phyloP scores from a whole-genome alignment of 2,329 filamentous ascomycete species.

The Onygenales sp. region DNA sequence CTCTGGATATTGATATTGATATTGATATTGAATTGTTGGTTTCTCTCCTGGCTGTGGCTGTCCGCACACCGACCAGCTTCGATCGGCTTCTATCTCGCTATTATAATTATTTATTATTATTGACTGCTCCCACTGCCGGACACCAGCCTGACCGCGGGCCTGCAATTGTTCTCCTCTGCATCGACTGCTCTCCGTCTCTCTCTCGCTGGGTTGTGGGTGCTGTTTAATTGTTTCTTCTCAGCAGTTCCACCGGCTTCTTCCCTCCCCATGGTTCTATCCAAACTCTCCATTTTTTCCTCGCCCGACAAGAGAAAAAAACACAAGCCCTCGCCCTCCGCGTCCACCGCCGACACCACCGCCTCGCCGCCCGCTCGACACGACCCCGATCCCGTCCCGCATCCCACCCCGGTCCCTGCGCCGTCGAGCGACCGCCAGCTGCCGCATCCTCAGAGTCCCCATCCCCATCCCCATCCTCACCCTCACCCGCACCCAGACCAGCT shows the following conservation, averaged over 20 bases:
- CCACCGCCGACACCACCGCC: not conserved
- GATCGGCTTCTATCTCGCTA: too few relatives aligned
- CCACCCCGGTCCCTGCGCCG: not conserved
- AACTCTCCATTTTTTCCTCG: slow-evolving; percentile 23
- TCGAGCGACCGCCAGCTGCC: not conserved
- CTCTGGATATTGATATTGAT: too few relatives aligned
- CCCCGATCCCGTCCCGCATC: not conserved
- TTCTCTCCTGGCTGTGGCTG: too few relatives aligned
- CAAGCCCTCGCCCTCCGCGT: slow-evolving; percentile 10
- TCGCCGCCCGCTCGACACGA: slow-evolving; percentile 4
- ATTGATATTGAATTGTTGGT: too few relatives aligned
- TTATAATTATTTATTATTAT: too few relatives aligned
- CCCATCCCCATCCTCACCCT: not conserved
- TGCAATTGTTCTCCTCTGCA: too few relatives aligned
- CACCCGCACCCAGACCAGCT: not conserved
- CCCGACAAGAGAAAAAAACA: slow-evolving; percentile 18
- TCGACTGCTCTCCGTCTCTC: not conserved
- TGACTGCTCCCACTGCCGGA: too few relatives aligned
- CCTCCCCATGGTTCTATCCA: slow-evolving; percentile 26
- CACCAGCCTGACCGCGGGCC: too few relatives aligned
- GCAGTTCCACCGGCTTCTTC: not conserved
- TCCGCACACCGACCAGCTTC: too few relatives aligned
- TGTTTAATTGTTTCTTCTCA: not conserved
- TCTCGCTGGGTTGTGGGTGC: not conserved
- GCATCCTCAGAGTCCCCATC: not conserved